Conservation (phyloP, 305 asterid genomes). For the Fraxinus baroniana region DNA sequence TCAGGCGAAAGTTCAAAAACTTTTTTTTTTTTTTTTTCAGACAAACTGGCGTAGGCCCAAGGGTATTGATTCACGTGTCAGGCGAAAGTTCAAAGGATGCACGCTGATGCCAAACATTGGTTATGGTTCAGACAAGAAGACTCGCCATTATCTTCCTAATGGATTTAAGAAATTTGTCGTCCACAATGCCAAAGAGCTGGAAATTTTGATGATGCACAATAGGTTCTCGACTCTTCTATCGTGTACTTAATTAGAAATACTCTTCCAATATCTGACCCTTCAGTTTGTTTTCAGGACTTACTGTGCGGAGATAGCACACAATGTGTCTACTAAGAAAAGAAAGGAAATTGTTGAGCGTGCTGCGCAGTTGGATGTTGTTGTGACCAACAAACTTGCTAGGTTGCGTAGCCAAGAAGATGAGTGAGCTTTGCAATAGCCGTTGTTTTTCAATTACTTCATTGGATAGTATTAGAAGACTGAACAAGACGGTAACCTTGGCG, state of each 20-base stretch:
- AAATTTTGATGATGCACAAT: conserved; percentile 50
- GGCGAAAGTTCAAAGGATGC: conserved; percentile 53
- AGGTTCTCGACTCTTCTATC: conserved; percentile 12
- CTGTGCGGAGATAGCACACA: conserved; percentile 32
- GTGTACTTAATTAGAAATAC: not conserved
- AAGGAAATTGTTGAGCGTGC: conserved; percentile 33
- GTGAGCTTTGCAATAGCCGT: conserved; percentile 4
- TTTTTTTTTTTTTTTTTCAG: conserved; percentile 16
- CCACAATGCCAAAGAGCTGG: conserved; percentile 40
- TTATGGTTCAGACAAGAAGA: not conserved
- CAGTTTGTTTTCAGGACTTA: conserved; percentile 19
- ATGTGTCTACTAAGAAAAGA: conserved; percentile 31
- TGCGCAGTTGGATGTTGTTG: conserved; percentile 29
- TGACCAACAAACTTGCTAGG: conserved; percentile 34
- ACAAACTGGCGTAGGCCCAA: conserved; percentile 48
- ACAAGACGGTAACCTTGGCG: not conserved
- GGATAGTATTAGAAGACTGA: not conserved
- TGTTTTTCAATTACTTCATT: not conserved
- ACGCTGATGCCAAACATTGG: conserved; percentile 30
- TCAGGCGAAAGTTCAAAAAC: conserved; percentile 50
- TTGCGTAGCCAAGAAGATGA: conserved; percentile 36
- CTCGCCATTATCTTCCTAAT: conserved; percentile 32
- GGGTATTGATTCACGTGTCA: conserved; percentile 52
- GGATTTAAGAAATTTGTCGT: conserved; percentile 51
- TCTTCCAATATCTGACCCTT: not conserved